Conservation (phyloP, 2,329 filamentous ascomycete genomes). For the Chalara sp. region DNA sequence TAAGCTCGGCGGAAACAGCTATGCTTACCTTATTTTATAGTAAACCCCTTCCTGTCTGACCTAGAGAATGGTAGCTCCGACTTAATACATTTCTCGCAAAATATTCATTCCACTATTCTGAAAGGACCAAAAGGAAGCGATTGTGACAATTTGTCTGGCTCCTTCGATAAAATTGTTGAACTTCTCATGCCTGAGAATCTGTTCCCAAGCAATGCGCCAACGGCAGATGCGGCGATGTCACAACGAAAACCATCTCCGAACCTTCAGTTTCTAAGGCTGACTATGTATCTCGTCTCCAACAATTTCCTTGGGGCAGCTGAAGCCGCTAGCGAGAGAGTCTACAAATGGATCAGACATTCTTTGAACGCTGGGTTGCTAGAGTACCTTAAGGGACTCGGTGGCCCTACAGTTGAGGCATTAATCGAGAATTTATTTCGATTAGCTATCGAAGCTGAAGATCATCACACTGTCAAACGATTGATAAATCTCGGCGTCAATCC, state of each 20-base stretch:
- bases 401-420: slow-evolving; percentile 5
- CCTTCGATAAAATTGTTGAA: not conserved
- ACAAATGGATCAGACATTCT: slow-evolving; percentile 3
- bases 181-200: slow-evolving; percentile 3
- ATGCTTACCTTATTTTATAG: too few species aligned
- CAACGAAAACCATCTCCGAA: slow-evolving; percentile 1
- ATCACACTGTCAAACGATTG: slow-evolving; percentile 6
- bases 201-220: not conserved
- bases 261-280: not conserved
- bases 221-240: slow-evolving; percentile 1
- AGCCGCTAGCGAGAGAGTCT: not conserved
- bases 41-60: too few species aligned
- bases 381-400: slow-evolving; percentile 4
- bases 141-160: not conserved
- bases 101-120: slow-evolving; percentile 1
- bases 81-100: slow-evolving; percentile 1
- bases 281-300: slow-evolving; percentile 4
- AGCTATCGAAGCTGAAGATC: slow-evolving; percentile 6
- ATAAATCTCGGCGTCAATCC: slow-evolving; percentile 5
- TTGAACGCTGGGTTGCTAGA: slow-evolving; percentile 1
- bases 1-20: too few species aligned
- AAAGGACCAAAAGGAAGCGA: not conserved
- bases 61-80: too few species aligned
- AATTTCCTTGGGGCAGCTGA: slow-evolving; percentile 2
- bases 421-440: slow-evolving; percentile 6